These are phyloP conservation scores for Ascochyta pisi DNA, from an alignment of 2,329 filamentous ascomycete species.

Conservation along the genomic window DNA sequence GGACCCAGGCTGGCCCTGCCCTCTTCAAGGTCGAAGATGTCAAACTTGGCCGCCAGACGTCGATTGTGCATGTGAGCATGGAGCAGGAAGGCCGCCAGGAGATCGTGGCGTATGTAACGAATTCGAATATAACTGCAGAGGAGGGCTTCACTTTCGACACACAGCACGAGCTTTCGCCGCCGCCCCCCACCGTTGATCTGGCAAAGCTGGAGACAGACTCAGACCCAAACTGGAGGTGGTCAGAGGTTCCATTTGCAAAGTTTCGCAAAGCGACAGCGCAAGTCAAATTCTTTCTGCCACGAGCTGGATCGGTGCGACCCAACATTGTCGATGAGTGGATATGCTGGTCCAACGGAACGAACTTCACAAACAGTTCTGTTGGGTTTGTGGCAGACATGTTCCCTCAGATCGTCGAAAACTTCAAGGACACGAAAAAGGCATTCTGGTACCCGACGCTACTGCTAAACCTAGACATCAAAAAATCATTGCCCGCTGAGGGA, in stretches of 20 bases:
- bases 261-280: slow-evolving; percentile 60
- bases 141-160: slow-evolving; percentile 64
- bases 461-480: slow-evolving; percentile 80
- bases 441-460: slow-evolving; percentile 80
- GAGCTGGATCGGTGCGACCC: slow-evolving; percentile 50
- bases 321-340: slow-evolving; percentile 71
- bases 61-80: slow-evolving; percentile 68
- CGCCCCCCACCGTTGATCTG: slow-evolving; percentile 53
- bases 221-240: slow-evolving; percentile 59
- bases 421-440: slow-evolving; percentile 42
- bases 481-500: slow-evolving; percentile 69
- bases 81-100: slow-evolving; percentile 64
- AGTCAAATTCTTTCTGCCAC: slow-evolving; percentile 61
- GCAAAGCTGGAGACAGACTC: slow-evolving; percentile 50
- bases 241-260: slow-evolving; percentile 52
- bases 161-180: slow-evolving; percentile 59
- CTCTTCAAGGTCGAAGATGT: slow-evolving; percentile 66
- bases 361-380: slow-evolving; percentile 69
- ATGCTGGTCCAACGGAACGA: slow-evolving; percentile 63
- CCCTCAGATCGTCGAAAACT: slow-evolving; percentile 67
- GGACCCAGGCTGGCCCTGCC: slow-evolving; percentile 65
- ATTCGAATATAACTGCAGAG: slow-evolving; percentile 67
- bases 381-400: slow-evolving; percentile 74
- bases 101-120: slow-evolving; percentile 69
- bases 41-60: slow-evolving; percentile 70